Percentiles rank a stretch among this genome's conserved stretches.
phyloP scores from a whole-genome alignment of 805 yeast species.

The Blastobotrys americana region DNA sequence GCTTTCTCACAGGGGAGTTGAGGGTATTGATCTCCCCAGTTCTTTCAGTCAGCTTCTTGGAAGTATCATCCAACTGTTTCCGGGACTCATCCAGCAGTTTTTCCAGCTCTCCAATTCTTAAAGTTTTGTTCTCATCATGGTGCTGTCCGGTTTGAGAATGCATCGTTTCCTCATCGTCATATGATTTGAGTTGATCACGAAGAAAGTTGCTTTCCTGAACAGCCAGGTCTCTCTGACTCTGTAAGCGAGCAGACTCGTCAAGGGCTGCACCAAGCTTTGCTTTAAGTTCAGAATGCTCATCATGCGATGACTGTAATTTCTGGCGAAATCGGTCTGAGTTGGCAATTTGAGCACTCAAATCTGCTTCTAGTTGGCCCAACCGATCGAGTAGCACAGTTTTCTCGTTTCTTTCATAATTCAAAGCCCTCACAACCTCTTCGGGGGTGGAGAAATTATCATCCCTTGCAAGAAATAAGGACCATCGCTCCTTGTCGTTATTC shows the following conservation, averaged over 20 bases:
- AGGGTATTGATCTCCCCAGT: slow-evolving; percentile 19
- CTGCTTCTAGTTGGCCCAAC: slow-evolving; percentile 29
- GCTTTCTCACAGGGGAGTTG: slow-evolving; percentile 14
- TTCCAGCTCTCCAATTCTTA: slow-evolving; percentile 34
- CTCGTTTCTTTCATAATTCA: slow-evolving; percentile 32
- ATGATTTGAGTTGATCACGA: slow-evolving; percentile 46
- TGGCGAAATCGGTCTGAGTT: slow-evolving; percentile 23
- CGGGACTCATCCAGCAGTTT: slow-evolving; percentile 51
- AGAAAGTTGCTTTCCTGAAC: slow-evolving; percentile 52
- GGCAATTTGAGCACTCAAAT: slow-evolving; percentile 16
- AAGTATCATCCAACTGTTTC: slow-evolving; percentile 40
- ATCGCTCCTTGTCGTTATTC: slow-evolving; percentile 41
- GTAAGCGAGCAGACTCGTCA: slow-evolving; percentile 40
- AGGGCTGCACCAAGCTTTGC: slow-evolving; percentile 31
- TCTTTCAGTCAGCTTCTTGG: slow-evolving; percentile 33
- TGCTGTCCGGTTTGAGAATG: slow-evolving; percentile 16
- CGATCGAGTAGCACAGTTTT: slow-evolving; percentile 25
- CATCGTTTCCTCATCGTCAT: slow-evolving; percentile 34
- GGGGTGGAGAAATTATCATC: slow-evolving; percentile 35
- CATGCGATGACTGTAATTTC: slow-evolving; percentile 12
- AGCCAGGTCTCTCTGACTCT: slow-evolving; percentile 47
- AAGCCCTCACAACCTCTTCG: slow-evolving; percentile 35
- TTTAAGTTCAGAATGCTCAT: slow-evolving; percentile 19
- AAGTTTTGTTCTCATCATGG: slow-evolving; percentile 16
- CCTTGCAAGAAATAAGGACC: slow-evolving; percentile 38